Evolutionary conservation across 805 yeast species (phyloP).

Genomic region (Ogataea ramenticola): DNA sequence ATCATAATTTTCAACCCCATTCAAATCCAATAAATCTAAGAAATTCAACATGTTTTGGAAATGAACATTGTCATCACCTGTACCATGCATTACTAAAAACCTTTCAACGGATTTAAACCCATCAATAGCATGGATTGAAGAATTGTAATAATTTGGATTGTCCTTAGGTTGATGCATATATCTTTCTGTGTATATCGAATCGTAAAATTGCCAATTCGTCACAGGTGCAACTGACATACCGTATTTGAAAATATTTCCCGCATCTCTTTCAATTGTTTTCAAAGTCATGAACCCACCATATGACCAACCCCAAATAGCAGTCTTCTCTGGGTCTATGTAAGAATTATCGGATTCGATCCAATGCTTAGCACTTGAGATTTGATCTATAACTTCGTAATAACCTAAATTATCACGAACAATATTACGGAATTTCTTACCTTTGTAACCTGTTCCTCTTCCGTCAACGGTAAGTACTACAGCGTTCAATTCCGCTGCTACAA

Average conservation of each 20-base stretch:
- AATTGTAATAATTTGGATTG: slow-evolving; percentile 45
- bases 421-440: slow-evolving; percentile 71
- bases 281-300: slow-evolving; percentile 77
- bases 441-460: slow-evolving; percentile 94
- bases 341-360: slow-evolving; percentile 44
- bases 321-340: slow-evolving; percentile 43
- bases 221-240: slow-evolving; percentile 86
- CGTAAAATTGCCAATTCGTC: slow-evolving; percentile 69
- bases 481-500: slow-evolving; percentile 67
- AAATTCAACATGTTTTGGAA: slow-evolving; percentile 60
- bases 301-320: slow-evolving; percentile 86
- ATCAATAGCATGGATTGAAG: slow-evolving; percentile 34
- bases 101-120: slow-evolving; percentile 42
- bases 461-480: slow-evolving; percentile 92
- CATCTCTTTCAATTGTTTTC: slow-evolving; percentile 65
- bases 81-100: slow-evolving; percentile 71
- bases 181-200: slow-evolving; percentile 74
- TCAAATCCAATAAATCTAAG: slow-evolving; percentile 48
- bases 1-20: slow-evolving; percentile 65
- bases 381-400: slow-evolving; percentile 76
- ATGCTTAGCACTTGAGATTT: slow-evolving; percentile 71
- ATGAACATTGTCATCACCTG: slow-evolving; percentile 82
- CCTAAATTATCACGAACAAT: slow-evolving; percentile 81
- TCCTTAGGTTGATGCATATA: slow-evolving; percentile 53
- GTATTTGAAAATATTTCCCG: slow-evolving; percentile 54